Percentiles rank a stretch among this genome's conserved stretches.
Evolutionary conservation across 2,329 filamentous ascomycete species (phyloP).

Genomic region (Aspergillus pseudoviridinutans): DNA sequence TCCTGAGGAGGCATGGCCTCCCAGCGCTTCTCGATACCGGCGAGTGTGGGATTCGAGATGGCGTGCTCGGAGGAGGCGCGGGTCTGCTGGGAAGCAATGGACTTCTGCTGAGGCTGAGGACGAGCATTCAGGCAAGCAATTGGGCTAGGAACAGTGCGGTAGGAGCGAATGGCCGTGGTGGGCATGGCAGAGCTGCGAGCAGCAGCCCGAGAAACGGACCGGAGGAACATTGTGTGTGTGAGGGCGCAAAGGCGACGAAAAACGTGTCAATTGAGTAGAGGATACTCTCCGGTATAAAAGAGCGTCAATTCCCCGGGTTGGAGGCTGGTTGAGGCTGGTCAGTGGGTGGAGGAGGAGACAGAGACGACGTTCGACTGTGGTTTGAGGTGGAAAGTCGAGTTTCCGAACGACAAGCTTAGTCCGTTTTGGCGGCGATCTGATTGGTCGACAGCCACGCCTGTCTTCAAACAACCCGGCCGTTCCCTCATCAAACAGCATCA

Average conservation of each 20-base stretch:
- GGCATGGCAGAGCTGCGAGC: conserved; percentile 40
- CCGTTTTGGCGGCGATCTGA: conserved; percentile 31
- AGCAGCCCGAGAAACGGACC: conserved; percentile 42
- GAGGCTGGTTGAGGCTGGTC: conserved; percentile 20
- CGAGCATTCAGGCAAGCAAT: conserved; percentile 36
- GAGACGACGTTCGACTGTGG: conserved; percentile 33
- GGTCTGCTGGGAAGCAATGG: conserved; percentile 47
- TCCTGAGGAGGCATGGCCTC: conserved; percentile 96
- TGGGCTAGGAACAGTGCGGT: conserved; percentile 27
- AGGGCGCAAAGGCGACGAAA: conserved; percentile 24
- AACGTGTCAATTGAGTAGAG: conserved; percentile 25
- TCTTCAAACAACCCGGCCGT: conserved; percentile 10
- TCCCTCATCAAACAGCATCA: conserved; percentile 18
- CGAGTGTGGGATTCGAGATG: conserved; percentile 95
- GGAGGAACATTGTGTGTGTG: conserved; percentile 45
- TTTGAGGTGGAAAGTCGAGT: conserved; percentile 40
- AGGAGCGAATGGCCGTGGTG: conserved; percentile 33
- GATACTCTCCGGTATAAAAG: conserved; percentile 14
- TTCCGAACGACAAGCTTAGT: conserved; percentile 33
- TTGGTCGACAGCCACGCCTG: conserved; percentile 26
- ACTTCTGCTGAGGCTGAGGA: conserved; percentile 28
- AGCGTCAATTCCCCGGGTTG: conserved; percentile 21
- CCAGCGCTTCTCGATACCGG: conserved; percentile 99
- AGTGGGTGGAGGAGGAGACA: conserved; percentile 30
- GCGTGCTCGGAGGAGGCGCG: conserved; percentile 71